A percentile compares a stretch with the other conserved stretches of the same genome.
phyloP scores from a whole-genome alignment of 2,329 filamentous ascomycete genomes.

The Berkeleyomyces rouxiae region DNA sequence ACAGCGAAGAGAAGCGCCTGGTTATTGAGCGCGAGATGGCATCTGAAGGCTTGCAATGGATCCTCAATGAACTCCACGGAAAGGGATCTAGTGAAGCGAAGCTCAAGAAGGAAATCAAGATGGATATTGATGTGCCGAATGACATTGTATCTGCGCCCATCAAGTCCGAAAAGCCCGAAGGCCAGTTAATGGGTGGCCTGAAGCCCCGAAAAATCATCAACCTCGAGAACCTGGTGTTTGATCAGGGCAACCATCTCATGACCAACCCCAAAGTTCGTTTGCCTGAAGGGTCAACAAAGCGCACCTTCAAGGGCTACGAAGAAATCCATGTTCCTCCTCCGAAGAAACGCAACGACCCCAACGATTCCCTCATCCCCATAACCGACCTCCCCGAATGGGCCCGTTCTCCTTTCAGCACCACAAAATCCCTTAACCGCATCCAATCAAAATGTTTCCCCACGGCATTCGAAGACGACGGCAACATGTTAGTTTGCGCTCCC shows the following conservation, averaged over 20 bases:
- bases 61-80: conserved; percentile 75
- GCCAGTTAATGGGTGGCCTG: conserved; percentile 60
- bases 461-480: conserved; percentile 85
- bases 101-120: conserved; percentile 71
- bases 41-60: conserved; percentile 69
- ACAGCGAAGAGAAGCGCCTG: conserved; percentile 58
- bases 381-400: conserved; percentile 89
- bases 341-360: conserved; percentile 67
- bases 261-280: conserved; percentile 94
- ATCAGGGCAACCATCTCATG: conserved; percentile 97
- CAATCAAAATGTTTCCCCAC: conserved; percentile 86
- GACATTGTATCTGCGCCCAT: conserved; percentile 29
- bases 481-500: conserved; percentile 94
- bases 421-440: conserved; percentile 82
- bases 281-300: conserved; percentile 86
- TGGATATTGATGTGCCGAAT: conserved; percentile 70
- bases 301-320: conserved; percentile 94
- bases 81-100: conserved; percentile 44
- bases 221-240: conserved; percentile 88
- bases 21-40: conserved; percentile 82
- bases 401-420: conserved; percentile 64
- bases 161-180: conserved; percentile 43
- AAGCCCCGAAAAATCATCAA: conserved; percentile 81
- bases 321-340: conserved; percentile 94
- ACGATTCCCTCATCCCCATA: conserved; percentile 67